Conservation (phyloP, 441 rosid species). For the Adansonia madagascariensis region DNA sequence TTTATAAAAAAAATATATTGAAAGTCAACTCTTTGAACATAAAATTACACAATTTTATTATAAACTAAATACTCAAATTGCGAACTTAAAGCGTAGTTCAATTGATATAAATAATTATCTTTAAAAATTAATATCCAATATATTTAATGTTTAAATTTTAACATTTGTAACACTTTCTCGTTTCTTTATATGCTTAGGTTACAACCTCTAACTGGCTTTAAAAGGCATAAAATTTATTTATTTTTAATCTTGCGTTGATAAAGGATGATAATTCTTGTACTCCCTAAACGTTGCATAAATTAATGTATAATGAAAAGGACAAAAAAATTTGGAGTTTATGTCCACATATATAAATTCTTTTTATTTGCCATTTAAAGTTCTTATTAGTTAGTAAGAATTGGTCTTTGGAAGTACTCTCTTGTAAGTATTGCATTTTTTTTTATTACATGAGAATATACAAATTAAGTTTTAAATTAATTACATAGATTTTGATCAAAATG, state of each 20-base stretch:
- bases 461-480: not conserved
- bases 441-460: not conserved
- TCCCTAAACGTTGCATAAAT: conserved; percentile 51
- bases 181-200: too few species aligned
- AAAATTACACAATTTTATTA: too few species aligned
- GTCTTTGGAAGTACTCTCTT: conserved; percentile 8
- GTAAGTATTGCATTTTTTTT: not conserved
- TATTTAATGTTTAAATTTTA: too few species aligned
- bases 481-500: not conserved
- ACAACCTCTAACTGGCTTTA: too few species aligned
- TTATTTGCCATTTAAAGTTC: not conserved
- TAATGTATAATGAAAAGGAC: not conserved
- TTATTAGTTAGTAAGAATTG: not conserved
- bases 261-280: not conserved
- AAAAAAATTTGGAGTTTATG: not conserved
- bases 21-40: too few species aligned
- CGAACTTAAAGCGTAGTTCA: too few species aligned
- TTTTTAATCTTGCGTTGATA: not conserved
- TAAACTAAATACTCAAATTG: too few species aligned
- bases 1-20: too few species aligned
- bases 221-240: not conserved
- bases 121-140: too few species aligned
- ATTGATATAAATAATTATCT: too few species aligned
- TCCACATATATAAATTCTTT: not conserved
- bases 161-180: too few species aligned